phyloP scores from a whole-genome alignment of 805 yeast genomes.

The Ogataea allantospora region DNA sequence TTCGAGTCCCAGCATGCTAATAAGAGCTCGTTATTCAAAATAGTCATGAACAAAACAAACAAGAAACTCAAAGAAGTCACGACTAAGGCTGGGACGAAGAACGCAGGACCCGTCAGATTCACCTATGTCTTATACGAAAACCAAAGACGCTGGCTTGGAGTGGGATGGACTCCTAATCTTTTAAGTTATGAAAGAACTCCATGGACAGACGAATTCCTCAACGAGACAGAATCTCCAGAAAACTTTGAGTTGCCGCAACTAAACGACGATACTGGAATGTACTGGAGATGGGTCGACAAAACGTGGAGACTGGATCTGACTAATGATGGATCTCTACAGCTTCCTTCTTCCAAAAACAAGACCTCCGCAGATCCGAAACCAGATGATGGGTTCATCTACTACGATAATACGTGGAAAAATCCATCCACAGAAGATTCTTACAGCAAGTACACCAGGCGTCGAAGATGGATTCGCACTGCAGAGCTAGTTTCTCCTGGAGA shows the following conservation, averaged over 20 bases:
- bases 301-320: conserved; percentile 90
- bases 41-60: conserved; percentile 54
- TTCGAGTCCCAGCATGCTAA: conserved; percentile 41
- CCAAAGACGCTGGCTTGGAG: conserved; percentile 95
- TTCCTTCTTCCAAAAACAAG: conserved; percentile 57
- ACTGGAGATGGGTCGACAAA: conserved; percentile 94
- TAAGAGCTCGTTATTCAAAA: conserved; percentile 45
- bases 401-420: conserved; percentile 91
- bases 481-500: conserved; percentile 55
- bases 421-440: conserved; percentile 87
- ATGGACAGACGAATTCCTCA: conserved; percentile 95
- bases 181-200: conserved; percentile 91
- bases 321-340: conserved; percentile 79
- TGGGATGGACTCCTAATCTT: conserved; percentile 95
- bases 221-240: conserved; percentile 78
- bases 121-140: conserved; percentile 92
- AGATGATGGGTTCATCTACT: conserved; percentile 86
- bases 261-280: conserved; percentile 61
- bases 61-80: conserved; percentile 32
- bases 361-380: conserved; percentile 67
- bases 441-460: conserved; percentile 86
- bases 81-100: conserved; percentile 16
- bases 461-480: conserved; percentile 96
- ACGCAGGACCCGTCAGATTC: conserved; percentile 58
- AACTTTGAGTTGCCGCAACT: conserved; percentile 78